These are phyloP conservation scores for Marasmius tenuissimus DNA, from an alignment of 1,284 basidiomycete genomes.

Conservation along the genomic window DNA sequence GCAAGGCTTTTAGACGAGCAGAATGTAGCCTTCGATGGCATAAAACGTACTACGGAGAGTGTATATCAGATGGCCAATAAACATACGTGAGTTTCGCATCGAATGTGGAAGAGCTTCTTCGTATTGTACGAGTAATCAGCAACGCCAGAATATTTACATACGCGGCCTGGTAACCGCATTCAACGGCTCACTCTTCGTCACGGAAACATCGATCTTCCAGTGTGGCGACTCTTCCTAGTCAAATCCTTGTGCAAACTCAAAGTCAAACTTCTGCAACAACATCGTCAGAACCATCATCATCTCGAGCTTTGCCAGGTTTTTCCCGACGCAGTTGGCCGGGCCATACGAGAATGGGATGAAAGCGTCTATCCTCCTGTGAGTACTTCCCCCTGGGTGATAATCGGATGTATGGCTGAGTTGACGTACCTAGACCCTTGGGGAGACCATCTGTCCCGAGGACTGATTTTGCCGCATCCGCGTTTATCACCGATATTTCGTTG, in stretches of 20 bases:
- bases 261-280: constrained; percentile 22
- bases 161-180: not conserved
- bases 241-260: constrained; percentile 19
- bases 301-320: constrained; percentile 26
- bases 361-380: constrained; percentile 6
- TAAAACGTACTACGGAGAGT: too few relatives aligned
- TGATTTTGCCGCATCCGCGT: not conserved
- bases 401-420: too few relatives aligned
- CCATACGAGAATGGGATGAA: constrained; percentile 33
- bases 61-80: too few relatives aligned
- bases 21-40: too few relatives aligned
- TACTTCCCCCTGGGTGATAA: not conserved
- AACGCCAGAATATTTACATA: too few relatives aligned
- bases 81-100: too few relatives aligned
- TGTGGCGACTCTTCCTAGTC: constrained; percentile 13
- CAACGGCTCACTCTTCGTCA: not conserved
- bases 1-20: too few relatives aligned
- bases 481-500: constrained; percentile 7
- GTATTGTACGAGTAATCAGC: too few relatives aligned
- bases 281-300: constrained; percentile 22
- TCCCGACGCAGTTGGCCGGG: constrained; percentile 29
- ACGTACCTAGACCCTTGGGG: constrained; percentile 38
- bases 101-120: too few relatives aligned
- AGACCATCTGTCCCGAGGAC: constrained; percentile 14
- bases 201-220: not conserved